Conservation (phyloP, 1,284 basidiomycete genomes). For the Trametes hirsuta region DNA sequence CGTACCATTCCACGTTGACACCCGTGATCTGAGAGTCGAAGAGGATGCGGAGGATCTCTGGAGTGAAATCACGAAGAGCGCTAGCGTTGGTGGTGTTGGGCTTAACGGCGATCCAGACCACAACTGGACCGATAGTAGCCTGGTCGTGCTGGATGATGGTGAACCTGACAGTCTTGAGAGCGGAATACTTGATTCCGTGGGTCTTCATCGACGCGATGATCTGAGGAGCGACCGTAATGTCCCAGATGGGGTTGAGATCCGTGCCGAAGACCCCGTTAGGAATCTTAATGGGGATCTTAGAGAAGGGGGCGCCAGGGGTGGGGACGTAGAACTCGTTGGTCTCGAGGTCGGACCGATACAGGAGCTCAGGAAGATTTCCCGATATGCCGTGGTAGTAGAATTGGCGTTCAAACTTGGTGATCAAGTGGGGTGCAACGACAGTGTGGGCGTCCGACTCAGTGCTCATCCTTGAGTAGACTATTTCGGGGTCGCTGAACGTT, state of each 20-base stretch:
- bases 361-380: conserved; percentile 39
- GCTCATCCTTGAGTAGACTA: conserved; percentile 27
- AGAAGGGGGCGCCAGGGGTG: conserved; percentile 28
- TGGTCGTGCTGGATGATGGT: conserved; percentile 34
- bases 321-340: conserved; percentile 38
- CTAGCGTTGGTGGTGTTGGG: conserved; percentile 39
- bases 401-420: conserved; percentile 34
- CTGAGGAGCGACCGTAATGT: conserved; percentile 35
- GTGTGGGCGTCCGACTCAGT: conserved; percentile 20
- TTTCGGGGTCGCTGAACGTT: conserved; percentile 32
- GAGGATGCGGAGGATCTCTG: conserved; percentile 43
- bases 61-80: conserved; percentile 37
- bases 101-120: conserved; percentile 42
- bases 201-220: conserved; percentile 38
- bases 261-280: conserved; percentile 41
- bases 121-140: conserved; percentile 36
- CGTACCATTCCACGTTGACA: background rate
- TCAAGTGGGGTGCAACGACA: conserved; percentile 29
- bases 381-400: conserved; percentile 41
- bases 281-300: conserved; percentile 39
- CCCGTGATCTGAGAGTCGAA: conserved; percentile 10
- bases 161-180: conserved; percentile 40
- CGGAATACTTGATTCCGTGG: conserved; percentile 37
- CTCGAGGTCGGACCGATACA: conserved; percentile 41
- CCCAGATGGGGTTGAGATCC: conserved; percentile 36